These are phyloP conservation scores for Pyrenopolyporus hunteri DNA, from an alignment of 495 filamentous ascomycete species.

Conservation along the genomic window DNA sequence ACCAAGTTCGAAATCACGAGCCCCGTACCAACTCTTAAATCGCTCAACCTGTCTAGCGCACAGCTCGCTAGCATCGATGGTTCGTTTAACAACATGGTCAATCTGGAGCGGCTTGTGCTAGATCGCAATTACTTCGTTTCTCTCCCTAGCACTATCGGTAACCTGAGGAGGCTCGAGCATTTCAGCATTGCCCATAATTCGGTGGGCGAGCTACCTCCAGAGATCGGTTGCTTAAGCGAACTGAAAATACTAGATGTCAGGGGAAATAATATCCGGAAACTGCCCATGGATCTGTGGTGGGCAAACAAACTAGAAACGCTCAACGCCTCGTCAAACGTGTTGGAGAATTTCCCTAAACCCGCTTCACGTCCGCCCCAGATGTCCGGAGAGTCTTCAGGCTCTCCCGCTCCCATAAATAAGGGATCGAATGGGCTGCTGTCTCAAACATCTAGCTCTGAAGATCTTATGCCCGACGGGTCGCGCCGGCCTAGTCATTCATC, in stretches of 20 bases:
- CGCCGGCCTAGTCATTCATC: constrained; percentile 87
- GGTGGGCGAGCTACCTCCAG: constrained; percentile 77
- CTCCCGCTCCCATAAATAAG: constrained; percentile 49
- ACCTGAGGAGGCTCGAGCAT: constrained; percentile 81
- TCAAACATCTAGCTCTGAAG: constrained; percentile 74
- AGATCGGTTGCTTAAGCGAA: constrained; percentile 84
- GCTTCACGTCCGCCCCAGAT: constrained; percentile 65
- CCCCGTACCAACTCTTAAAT: constrained; percentile 78
- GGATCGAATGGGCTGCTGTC: constrained; percentile 60
- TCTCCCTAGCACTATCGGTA: constrained; percentile 81
- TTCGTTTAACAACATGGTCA: constrained; percentile 85
- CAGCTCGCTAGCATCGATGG: constrained; percentile 88
- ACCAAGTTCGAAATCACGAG: constrained; percentile 86
- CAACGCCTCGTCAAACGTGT: constrained; percentile 92
- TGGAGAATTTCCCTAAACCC: constrained; percentile 88
- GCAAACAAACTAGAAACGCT: constrained; percentile 85
- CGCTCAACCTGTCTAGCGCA: constrained; percentile 83
- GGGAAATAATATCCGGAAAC: constrained; percentile 86
- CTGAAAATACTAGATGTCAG: constrained; percentile 84
- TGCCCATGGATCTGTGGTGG: constrained; percentile 94
- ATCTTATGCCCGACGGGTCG: constrained; percentile 73
- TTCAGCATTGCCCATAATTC: constrained; percentile 93
- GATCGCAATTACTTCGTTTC: constrained; percentile 97
- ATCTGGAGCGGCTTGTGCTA: constrained; percentile 82
- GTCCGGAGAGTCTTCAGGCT: constrained; percentile 51